Evolutionary conservation across 495 filamentous ascomycete species (phyloP), one percentile per base, ranked within the genome.

Genomic region (Tuber magnatum): DNA sequence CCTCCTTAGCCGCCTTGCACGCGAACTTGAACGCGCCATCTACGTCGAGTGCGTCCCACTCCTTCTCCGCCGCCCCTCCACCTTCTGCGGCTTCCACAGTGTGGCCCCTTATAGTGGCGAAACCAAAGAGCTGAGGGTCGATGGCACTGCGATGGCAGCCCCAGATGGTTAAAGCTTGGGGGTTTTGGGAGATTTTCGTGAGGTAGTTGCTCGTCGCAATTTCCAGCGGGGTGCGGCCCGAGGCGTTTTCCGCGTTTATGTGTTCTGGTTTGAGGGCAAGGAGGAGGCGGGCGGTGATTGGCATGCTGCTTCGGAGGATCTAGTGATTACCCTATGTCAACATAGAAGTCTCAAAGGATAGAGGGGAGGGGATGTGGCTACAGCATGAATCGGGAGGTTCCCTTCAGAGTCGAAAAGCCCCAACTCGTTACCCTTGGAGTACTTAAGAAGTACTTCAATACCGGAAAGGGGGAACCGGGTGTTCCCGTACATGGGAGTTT

Each of bases 341-440:
- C 32, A 65, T 41, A 24, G n/a, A 71, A 20, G 46, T 68, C 75
- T 72, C 18, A 22, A 20, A 35, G 14, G 43, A 74, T 70, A 40
- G 20, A 24, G 35, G 28, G 16, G 32, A 14, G 28, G 38, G 9
- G 48, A 20, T 71, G 24, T 72, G 70, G 38, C 40, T 73, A 81
- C 80, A 73, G 61, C 74, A 46, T 81, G 80, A 70, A 81, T 75
- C n/a, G 80, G 80, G 20, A 81, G 48, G 32, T 81, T 81, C 35
- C 80, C 80, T 42, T 78, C 80, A 46, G 51, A 48, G 71, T 78
- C 74, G 5, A 76, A 70, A 70, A 81, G 72, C 32, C 78, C 80
- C n/a, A 81, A 65, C 28, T 80, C 75, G 16, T n/a, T 72, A 8
- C 78, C 73, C 38, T 75, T 75, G 32, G 72, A 73, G 69, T 78